These are phyloP conservation scores for Phanerochaete carnosa DNA, from an alignment of 768 basidiomycete genomes.

Conservation along the genomic window DNA sequence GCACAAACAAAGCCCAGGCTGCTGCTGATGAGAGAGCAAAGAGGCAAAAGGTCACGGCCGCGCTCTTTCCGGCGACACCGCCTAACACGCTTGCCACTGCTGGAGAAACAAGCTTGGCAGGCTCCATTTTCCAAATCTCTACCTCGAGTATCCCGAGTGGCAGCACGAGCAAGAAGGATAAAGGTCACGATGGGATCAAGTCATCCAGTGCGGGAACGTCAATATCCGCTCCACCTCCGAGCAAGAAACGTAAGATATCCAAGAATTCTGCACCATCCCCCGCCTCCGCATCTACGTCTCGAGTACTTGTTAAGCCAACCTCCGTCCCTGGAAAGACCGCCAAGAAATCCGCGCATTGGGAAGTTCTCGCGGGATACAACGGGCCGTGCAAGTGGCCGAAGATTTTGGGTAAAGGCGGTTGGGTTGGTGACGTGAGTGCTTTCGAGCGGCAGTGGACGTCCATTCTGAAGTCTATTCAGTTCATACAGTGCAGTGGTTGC, in stretches of 20 bases:
- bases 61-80: not conserved
- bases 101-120: not conserved
- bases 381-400: not conserved
- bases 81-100: not conserved
- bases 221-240: not conserved
- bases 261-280: not conserved
- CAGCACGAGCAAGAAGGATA: not conserved
- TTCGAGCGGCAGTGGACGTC: not conserved
- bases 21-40: not conserved
- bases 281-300: not conserved
- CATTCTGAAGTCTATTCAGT: not conserved
- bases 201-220: not conserved
- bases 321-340: not conserved
- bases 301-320: not conserved
- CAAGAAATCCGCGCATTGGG: not conserved
- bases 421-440: not conserved
- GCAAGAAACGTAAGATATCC: not conserved
- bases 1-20: not conserved
- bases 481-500: constrained; percentile 11
- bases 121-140: not conserved
- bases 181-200: not conserved
- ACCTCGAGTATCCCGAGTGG: too few relatives aligned
- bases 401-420: not conserved
- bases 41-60: not conserved
- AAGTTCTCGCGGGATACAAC: not conserved